Percentiles rank a stretch among this genome's conserved stretches.
phyloP scores from a whole-genome alignment of 495 filamentous ascomycete genomes.

The Daldinia concentrica region DNA sequence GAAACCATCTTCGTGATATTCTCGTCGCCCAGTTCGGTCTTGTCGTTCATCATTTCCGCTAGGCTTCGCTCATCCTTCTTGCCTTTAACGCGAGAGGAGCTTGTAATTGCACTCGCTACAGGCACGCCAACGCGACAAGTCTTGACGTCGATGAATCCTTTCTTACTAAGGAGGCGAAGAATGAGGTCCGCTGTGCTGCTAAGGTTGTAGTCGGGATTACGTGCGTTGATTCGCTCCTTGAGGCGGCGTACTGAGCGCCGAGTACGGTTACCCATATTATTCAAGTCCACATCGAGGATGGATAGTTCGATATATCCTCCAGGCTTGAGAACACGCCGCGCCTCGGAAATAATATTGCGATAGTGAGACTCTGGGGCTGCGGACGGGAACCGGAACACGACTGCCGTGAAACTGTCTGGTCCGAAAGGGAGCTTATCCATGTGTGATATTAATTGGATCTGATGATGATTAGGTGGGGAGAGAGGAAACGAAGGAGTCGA shows the following conservation, averaged over 20 bases:
- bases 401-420: constrained; percentile 80
- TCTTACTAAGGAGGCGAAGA: constrained; percentile 75
- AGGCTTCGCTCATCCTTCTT: constrained; percentile 66
- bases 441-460: constrained; percentile 76
- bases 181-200: constrained; percentile 81
- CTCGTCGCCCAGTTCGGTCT: constrained; percentile 71
- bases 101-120: constrained; percentile 74
- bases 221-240: constrained; percentile 76
- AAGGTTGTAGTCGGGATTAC: constrained; percentile 67
- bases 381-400: constrained; percentile 88
- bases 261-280: constrained; percentile 83
- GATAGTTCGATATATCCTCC: constrained; percentile 90
- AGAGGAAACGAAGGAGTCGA: constrained; percentile 56
- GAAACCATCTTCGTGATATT: constrained; percentile 91
- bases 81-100: constrained; percentile 44
- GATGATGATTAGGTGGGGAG: constrained; percentile 84
- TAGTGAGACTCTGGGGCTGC: constrained; percentile 78
- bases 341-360: constrained; percentile 83
- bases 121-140: constrained; percentile 90
- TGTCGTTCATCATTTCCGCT: constrained; percentile 74
- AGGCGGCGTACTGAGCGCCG: constrained; percentile 78
- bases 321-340: constrained; percentile 87
- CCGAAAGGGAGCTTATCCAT: constrained; percentile 84
- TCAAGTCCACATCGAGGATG: constrained; percentile 84
- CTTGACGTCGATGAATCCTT: constrained; percentile 86